A percentile compares a stretch with the other conserved stretches of the same genome.
phyloP scores from a whole-genome alignment of 768 basidiomycete species.

The Trametes punicea region DNA sequence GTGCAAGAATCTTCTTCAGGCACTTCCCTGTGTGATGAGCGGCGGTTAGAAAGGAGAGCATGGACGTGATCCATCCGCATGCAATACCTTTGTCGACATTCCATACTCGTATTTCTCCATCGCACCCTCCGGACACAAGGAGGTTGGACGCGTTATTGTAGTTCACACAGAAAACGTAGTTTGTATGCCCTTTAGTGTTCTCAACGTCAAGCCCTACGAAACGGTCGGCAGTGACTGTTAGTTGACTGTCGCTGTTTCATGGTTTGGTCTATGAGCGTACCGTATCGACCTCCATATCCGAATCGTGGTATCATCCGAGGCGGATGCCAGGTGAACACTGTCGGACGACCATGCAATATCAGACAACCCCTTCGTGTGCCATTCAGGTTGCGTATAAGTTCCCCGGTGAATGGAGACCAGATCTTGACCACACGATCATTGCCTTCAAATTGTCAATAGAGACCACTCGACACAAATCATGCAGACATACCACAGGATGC shows the following conservation, averaged over 20 bases:
- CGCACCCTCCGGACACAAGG: slow-evolving; percentile 89
- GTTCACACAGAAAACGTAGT: slow-evolving; percentile 88
- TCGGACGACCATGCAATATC: slow-evolving; percentile 89
- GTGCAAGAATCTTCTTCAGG: slow-evolving; percentile 84
- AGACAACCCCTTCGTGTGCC: slow-evolving; percentile 84
- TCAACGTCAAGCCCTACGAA: slow-evolving; percentile 62
- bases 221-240: background rate
- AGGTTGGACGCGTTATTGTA: slow-evolving; percentile 87
- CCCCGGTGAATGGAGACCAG: slow-evolving; percentile 79
- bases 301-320: slow-evolving; percentile 88
- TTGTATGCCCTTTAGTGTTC: slow-evolving; percentile 79
- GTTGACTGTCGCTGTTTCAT: background rate
- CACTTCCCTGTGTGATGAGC: slow-evolving; percentile 59
- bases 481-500: slow-evolving; percentile 76
- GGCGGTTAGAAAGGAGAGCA: background rate
- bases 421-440: slow-evolving; percentile 78
- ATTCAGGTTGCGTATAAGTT: slow-evolving; percentile 67
- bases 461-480: background rate
- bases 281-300: slow-evolving; percentile 82
- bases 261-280: slow-evolving; percentile 38
- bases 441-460: slow-evolving; percentile 40
- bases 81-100: slow-evolving; percentile 73
- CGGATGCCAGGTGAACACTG: slow-evolving; percentile 79
- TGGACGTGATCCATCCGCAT: slow-evolving; percentile 11
- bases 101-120: slow-evolving; percentile 93